These are phyloP conservation scores for Athelia sp. DNA, from an alignment of 1,284 basidiomycete species.

Conservation along the genomic window DNA sequence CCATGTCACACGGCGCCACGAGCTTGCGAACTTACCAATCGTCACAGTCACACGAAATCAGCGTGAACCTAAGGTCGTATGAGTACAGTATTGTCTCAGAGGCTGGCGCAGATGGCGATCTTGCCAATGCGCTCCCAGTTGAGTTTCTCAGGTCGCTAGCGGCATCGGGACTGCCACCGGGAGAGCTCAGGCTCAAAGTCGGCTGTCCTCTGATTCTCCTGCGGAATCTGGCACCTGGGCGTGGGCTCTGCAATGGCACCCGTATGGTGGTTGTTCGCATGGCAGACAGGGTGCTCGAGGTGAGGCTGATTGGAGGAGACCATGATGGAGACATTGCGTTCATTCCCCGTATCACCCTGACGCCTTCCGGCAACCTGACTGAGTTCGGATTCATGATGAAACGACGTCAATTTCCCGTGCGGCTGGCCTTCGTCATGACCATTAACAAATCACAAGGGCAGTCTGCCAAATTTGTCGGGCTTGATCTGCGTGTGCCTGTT, in stretches of 20 bases:
- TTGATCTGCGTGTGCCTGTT: slow-evolving; percentile 22
- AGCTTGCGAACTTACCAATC: too few relatives aligned
- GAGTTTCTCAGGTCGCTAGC: slow-evolving; percentile 25
- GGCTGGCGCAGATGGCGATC: too few relatives aligned
- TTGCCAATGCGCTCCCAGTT: too few relatives aligned
- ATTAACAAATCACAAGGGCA: slow-evolving; percentile 37
- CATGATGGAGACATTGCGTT: slow-evolving; percentile 22
- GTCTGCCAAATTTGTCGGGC: slow-evolving; percentile 22
- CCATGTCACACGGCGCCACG: too few relatives aligned
- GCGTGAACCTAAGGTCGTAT: too few relatives aligned
- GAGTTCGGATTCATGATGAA: slow-evolving; percentile 19
- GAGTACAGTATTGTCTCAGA: too few relatives aligned
- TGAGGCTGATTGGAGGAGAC: slow-evolving; percentile 21
- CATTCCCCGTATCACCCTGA: slow-evolving; percentile 26
- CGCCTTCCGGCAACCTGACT: slow-evolving; percentile 11
- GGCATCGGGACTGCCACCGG: slow-evolving; percentile 22
- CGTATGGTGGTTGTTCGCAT: slow-evolving; percentile 17
- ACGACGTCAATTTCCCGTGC: slow-evolving; percentile 24
- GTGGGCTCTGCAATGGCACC: slow-evolving; percentile 34
- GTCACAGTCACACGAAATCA: too few relatives aligned
- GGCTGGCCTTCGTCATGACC: slow-evolving; percentile 30
- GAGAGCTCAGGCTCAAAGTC: slow-evolving; percentile 21
- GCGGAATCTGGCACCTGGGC: slow-evolving; percentile 24
- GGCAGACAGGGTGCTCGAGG: slow-evolving; percentile 19
- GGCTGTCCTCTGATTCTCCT: slow-evolving; percentile 30